phyloP scores from a whole-genome alignment of 805 yeast species.

The Wickerhamiella dianesei region DNA sequence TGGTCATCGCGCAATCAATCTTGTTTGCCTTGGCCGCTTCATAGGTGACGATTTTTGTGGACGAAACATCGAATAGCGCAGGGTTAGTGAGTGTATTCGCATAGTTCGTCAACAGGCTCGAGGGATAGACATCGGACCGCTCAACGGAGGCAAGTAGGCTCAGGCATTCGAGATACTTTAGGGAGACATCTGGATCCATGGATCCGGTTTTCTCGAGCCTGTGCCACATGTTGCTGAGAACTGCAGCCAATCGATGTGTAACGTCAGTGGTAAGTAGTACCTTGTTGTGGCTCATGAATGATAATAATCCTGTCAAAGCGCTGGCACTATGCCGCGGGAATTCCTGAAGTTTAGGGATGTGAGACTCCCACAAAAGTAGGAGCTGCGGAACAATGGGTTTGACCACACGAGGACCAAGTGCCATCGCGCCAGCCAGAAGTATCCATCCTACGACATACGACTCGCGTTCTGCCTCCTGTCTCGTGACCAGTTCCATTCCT shows the following conservation, averaged over 20 bases:
- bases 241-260: constrained; percentile 33
- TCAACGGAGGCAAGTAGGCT: constrained; percentile 12
- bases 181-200: constrained; percentile 17
- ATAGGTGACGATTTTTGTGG: background rate
- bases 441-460: constrained; percentile 39
- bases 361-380: constrained; percentile 48
- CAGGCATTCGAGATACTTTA: constrained; percentile 17
- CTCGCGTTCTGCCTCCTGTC: background rate
- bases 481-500: constrained; percentile 5
- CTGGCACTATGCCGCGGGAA: constrained; percentile 30
- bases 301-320: constrained; percentile 43
- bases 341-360: constrained; percentile 35
- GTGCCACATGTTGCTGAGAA: constrained; percentile 33
- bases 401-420: constrained; percentile 42
- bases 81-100: constrained; percentile 19
- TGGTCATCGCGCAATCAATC: background rate
- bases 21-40: background rate
- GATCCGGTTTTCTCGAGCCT: constrained; percentile 16
- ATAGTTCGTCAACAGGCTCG: constrained; percentile 29
- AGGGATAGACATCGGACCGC: constrained; percentile 18
- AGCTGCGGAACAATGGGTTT: constrained; percentile 45
- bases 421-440: constrained; percentile 47
- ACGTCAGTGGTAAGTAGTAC: constrained; percentile 31
- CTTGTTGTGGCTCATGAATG: constrained; percentile 32
- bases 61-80: background rate